phyloP scores from a whole-genome alignment of 2,329 filamentous ascomycete species.

The Hirsutella minnesotensis region DNA sequence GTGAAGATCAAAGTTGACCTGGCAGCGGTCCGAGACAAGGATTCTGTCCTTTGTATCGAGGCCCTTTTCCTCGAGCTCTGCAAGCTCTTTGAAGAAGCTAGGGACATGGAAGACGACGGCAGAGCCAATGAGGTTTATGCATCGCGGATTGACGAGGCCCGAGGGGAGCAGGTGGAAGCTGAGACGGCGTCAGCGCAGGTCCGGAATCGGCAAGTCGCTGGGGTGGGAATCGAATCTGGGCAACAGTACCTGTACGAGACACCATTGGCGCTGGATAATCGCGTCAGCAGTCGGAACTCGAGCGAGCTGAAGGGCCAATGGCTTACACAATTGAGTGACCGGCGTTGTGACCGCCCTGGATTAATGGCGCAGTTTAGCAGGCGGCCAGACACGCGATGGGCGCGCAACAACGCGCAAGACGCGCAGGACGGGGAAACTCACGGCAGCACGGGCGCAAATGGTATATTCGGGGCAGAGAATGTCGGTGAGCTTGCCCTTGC shows the following conservation, averaged over 20 bases:
- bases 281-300: background rate
- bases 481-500: constrained; percentile 26
- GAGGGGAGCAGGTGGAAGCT: constrained; percentile 54
- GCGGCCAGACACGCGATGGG: background rate
- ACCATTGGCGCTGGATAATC: constrained; percentile 13
- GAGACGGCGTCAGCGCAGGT: constrained; percentile 11
- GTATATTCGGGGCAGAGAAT: constrained; percentile 18
- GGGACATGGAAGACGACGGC: constrained; percentile 51
- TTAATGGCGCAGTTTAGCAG: background rate
- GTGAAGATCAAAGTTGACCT: constrained; percentile 55
- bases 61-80: constrained; percentile 22
- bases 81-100: constrained; percentile 29
- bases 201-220: constrained; percentile 1
- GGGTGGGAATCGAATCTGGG: no score
- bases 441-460: constrained; percentile 21
- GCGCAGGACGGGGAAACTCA: constrained; percentile 7
- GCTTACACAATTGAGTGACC: constrained; percentile 12
- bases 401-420: constrained; percentile 1
- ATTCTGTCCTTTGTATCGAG: constrained; percentile 30
- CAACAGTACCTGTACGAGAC: constrained; percentile 22
- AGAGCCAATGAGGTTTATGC: constrained; percentile 61
- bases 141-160: constrained; percentile 59
- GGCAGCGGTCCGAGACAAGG: constrained; percentile 50
- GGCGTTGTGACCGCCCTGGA: constrained; percentile 19
- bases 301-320: background rate